Percentiles rank a stretch among this genome's conserved stretches.
These are phyloP conservation scores for Populus euphratica DNA, from an alignment of 345 rosid species.

Conservation along the genomic window DNA sequence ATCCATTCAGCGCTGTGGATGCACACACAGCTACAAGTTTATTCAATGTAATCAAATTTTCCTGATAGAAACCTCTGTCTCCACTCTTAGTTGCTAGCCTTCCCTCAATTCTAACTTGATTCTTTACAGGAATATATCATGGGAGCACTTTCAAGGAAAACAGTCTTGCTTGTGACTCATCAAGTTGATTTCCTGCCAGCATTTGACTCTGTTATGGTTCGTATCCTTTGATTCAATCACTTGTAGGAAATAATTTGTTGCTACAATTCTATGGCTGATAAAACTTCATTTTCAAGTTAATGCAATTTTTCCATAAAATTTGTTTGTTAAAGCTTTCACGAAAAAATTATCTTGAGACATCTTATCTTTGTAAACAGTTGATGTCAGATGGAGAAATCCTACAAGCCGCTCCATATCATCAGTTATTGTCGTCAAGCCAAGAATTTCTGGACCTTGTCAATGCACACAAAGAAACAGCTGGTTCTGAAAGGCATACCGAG, in stretches of 20 bases:
- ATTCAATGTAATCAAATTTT: conserved; percentile 54
- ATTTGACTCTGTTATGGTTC: conserved; percentile 80
- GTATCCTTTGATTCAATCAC: conserved; percentile 8
- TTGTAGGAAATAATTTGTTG: background rate
- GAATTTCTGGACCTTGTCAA: conserved; percentile 84
- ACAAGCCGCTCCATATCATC: conserved; percentile 65
- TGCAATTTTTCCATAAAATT: background rate
- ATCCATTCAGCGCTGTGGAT: conserved; percentile 97
- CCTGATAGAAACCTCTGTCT: background rate
- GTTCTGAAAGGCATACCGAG: conserved; percentile 56
- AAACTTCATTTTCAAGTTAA: background rate
- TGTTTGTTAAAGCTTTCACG: background rate
- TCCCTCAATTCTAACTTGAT: conserved; percentile 22
- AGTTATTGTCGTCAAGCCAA: conserved; percentile 53
- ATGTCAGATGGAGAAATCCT: conserved; percentile 87
- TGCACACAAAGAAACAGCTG: conserved; percentile 95
- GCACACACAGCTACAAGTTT: conserved; percentile 90
- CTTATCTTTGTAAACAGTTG: conserved; percentile 43
- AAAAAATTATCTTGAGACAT: background rate
- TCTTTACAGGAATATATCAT: conserved; percentile 69
- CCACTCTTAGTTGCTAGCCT: background rate
- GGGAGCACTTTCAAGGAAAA: conserved; percentile 70
- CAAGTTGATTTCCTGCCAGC: conserved; percentile 98
- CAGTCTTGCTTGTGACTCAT: conserved; percentile 83
- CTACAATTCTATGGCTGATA: background rate